Evolutionary conservation across 441 rosid genomes (phyloP).

Genomic region (Populus hybrid): DNA sequence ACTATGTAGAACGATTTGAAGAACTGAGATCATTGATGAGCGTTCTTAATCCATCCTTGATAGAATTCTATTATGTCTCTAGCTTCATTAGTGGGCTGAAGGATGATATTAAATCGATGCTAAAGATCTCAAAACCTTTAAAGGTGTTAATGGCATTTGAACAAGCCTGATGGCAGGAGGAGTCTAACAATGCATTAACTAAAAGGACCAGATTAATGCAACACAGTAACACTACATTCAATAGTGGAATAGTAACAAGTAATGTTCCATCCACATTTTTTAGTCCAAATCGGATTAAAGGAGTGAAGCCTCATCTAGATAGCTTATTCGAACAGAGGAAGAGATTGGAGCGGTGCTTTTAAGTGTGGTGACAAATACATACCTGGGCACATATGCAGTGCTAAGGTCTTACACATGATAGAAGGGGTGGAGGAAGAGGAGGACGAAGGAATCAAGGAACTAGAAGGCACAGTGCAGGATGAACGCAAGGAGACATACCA

Average conservation of each 20-base stretch:
- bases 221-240: no score
- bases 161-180: neutral
- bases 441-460: no score
- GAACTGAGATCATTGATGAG: neutral
- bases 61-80: no score
- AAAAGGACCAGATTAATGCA: neutral
- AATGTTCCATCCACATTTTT: neutral
- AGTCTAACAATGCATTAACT: neutral
- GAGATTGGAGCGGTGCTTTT: neutral
- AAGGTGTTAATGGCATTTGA: neutral
- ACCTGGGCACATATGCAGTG: neutral
- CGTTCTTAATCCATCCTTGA: no score
- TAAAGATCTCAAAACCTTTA: no score
- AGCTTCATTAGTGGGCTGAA: no score
- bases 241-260: no score
- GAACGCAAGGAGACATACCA: neutral
- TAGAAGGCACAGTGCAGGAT: neutral
- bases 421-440: neutral
- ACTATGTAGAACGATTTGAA: neutral
- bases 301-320: neutral
- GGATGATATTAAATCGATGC: no score
- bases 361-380: neutral
- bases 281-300: neutral
- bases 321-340: neutral
- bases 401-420: neutral